Evolutionary conservation across 805 yeast genomes (phyloP).

Genomic region (Saturnispora sekii): DNA sequence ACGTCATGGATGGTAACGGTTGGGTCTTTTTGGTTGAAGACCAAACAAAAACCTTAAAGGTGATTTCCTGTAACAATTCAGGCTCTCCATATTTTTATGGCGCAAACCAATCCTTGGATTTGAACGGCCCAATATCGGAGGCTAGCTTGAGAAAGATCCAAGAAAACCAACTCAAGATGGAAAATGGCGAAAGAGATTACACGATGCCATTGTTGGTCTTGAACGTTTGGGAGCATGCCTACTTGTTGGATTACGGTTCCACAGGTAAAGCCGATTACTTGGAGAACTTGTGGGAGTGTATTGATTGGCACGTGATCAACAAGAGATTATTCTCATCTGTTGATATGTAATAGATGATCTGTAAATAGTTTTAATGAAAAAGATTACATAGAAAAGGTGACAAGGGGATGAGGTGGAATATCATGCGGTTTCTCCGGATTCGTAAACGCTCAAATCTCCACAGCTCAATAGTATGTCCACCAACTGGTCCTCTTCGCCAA

Average conservation of each 20-base stretch:
- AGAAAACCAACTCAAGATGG: constrained; percentile 23
- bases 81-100: constrained; percentile 71
- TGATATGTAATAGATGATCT: constrained; percentile 7
- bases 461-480: constrained; percentile 23
- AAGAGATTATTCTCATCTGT: constrained; percentile 23
- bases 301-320: constrained; percentile 78
- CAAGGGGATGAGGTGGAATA: too few species aligned
- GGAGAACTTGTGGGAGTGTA: constrained; percentile 63
- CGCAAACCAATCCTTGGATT: constrained; percentile 61
- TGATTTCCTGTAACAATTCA: constrained; percentile 53
- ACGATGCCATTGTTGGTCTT: constrained; percentile 68
- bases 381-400: too few species aligned
- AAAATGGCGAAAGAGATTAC: constrained; percentile 40
- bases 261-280: constrained; percentile 66
- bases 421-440: constrained; percentile 9
- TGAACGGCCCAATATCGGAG: constrained; percentile 60
- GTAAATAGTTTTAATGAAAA: background rate
- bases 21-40: constrained; percentile 68
- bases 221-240: constrained; percentile 88
- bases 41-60: constrained; percentile 45
- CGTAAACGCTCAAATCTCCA: constrained; percentile 22
- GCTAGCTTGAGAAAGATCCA: constrained; percentile 41
- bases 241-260: constrained; percentile 74
- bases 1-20: constrained; percentile 54
- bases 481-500: constrained; percentile 24